Evolutionary conservation across 306 rosid genomes (phyloP), one percentile per base, ranked within the genome.

Genomic region (Delonix regia): DNA sequence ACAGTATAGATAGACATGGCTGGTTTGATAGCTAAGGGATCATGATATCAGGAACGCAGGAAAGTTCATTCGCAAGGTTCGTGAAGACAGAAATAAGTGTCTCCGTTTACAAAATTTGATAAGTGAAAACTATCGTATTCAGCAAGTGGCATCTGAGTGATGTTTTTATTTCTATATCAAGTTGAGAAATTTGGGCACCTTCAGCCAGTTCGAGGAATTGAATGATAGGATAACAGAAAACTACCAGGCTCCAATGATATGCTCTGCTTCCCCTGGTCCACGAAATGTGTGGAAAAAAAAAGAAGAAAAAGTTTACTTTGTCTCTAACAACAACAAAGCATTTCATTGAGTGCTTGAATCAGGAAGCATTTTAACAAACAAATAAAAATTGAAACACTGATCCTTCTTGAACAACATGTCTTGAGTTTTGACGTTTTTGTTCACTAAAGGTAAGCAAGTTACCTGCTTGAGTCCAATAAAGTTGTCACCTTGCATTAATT

Each of bases 401-500:
- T 38, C 5, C 22, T 14, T 74, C 42, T 64, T 55, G 39, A 38
- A 65, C 8, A n/a, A n/a, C n/a, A 73, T 38, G 76, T 28, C 7
- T 45, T 51, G 22, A 49, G 8, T n/a, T 15, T 45, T n/a, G 48
- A 18, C 36, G 60, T 71, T 47, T 33, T 68, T 51, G 44, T 62
- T 74, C 59, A 44, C 3, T 24, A 78, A 48, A 81, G 21, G 51
- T 42, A 39, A 52, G 18, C 28, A 78, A 44, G 65, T 72, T 60
- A 92, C 98, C 97, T 92, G 97, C 77, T 88, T 89, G 75, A 94
- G 97, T 82, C 98, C 98, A 81, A 94, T 94, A 80, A 94, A 92
- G 24, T 86, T 66, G 75, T 90, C 93, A 0, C 90, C 95, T 84
- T 94, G 97, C 97, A 89, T 86, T 71, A 92, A 25, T 86, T 90